Evolutionary conservation across 2,329 filamentous ascomycete species (phyloP).

Genomic region (Colletotrichum coccodes): DNA sequence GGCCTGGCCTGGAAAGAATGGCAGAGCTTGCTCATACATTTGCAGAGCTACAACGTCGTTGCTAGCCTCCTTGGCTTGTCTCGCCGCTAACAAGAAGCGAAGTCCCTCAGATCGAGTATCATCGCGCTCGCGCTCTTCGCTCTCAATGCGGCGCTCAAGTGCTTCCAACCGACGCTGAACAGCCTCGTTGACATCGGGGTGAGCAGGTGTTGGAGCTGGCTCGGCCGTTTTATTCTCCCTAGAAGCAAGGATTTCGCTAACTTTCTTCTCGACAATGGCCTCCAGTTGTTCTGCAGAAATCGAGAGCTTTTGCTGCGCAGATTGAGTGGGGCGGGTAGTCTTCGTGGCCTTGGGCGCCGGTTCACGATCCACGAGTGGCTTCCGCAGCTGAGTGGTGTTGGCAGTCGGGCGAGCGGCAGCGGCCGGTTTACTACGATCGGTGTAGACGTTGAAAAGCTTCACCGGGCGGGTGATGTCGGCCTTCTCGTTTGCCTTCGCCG

Average conservation of each 20-base stretch:
- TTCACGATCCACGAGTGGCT: conserved; percentile 56
- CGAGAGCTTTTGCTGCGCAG: conserved; percentile 47
- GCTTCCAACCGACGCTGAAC: conserved; percentile 85
- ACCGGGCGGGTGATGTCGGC: conserved; percentile 73
- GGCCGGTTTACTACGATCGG: conserved; percentile 71
- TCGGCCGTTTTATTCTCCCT: conserved; percentile 69
- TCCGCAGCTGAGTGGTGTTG: conserved; percentile 50
- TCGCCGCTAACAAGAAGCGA: conserved; percentile 87
- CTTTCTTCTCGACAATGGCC: conserved; percentile 90
- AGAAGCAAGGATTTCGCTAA: conserved; percentile 88
- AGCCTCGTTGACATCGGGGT: conserved; percentile 74
- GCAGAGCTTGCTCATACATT: conserved; percentile 87
- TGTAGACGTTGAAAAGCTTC: conserved; percentile 89
- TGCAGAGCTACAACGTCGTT: conserved; percentile 81
- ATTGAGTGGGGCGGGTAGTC: conserved; percentile 46
- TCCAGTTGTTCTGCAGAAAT: conserved; percentile 83
- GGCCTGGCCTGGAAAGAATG: conserved; percentile 86
- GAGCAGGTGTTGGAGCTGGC: conserved; percentile 45
- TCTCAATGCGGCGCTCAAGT: conserved; percentile 85
- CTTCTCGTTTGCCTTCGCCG: conserved; percentile 54
- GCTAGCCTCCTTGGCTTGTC: conserved; percentile 87
- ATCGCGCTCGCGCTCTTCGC: conserved; percentile 64
- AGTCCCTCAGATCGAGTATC: conserved; percentile 84
- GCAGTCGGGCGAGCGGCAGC: conserved; percentile 45
- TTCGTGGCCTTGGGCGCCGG: conserved; percentile 58